phyloP scores from a whole-genome alignment of 257 asterid genomes.

The Leptodermis oblonga region DNA sequence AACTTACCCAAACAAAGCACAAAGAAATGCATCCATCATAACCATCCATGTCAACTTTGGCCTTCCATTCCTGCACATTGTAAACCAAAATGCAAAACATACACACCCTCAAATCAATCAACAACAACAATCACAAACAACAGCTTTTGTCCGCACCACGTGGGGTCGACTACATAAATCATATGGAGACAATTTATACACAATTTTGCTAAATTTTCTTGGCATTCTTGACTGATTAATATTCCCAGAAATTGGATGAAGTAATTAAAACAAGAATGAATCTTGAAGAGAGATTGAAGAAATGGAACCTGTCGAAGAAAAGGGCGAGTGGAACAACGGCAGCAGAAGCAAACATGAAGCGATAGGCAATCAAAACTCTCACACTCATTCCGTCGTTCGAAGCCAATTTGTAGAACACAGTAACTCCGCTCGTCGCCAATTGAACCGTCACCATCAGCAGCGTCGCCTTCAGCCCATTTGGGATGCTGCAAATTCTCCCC shows the following conservation, averaged over 20 bases:
- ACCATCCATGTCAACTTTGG: conserved; percentile 46
- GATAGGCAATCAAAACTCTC: conserved; percentile 52
- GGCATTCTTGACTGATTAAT: no score
- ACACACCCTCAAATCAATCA: no score
- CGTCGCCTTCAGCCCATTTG: conserved; percentile 46
- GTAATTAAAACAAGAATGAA: no score
- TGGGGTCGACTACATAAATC: no score
- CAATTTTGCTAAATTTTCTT: neutral
- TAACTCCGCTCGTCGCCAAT: conserved; percentile 35
- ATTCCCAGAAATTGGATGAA: no score
- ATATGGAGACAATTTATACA: neutral
- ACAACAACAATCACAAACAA: no score
- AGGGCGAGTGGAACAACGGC: conserved; percentile 60
- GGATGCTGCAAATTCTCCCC: no score
- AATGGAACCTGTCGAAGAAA: conserved; percentile 40
- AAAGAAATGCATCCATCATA: conserved; percentile 35
- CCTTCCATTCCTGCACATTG: conserved; percentile 33
- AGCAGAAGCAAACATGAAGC: conserved; percentile 56
- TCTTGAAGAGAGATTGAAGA: neutral
- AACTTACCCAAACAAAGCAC: conserved; percentile 47
- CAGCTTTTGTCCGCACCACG: no score
- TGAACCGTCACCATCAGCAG: conserved; percentile 57
- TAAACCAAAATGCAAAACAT: no score
- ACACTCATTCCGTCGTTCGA: conserved; percentile 43
- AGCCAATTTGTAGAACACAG: conserved; percentile 48